Conservation (phyloP, 495 filamentous ascomycete species). For the Letharia columbiana region DNA sequence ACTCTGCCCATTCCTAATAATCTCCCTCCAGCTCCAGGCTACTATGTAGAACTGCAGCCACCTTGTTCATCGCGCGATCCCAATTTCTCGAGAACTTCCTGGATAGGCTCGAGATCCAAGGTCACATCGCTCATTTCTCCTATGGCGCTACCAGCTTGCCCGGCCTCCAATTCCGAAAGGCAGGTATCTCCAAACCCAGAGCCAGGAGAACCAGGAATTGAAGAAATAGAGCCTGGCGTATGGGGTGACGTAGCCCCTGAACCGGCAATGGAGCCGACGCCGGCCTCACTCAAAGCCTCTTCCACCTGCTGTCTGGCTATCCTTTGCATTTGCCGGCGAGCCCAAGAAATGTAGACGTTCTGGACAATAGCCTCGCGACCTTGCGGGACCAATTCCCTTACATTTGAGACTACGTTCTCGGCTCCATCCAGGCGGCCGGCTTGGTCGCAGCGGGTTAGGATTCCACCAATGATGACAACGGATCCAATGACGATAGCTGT, state of each 20-base stretch:
- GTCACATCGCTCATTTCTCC: neutral
- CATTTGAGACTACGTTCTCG: neutral
- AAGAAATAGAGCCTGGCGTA: neutral
- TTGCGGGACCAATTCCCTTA: neutral
- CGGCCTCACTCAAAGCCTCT: slow-evolving; percentile 4
- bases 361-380: slow-evolving; percentile 10
- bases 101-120: slow-evolving; percentile 3
- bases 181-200: neutral
- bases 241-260: neutral
- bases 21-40: neutral
- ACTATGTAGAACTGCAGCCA: neutral
- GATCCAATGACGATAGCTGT: slow-evolving; percentile 3
- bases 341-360: slow-evolving; percentile 5
- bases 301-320: slow-evolving; percentile 3
- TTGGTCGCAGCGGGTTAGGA: slow-evolving; percentile 13
- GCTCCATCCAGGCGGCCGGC: slow-evolving; percentile 13
- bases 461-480: neutral
- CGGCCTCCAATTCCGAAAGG: slow-evolving; percentile 1
- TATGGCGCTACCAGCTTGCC: neutral
- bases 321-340: neutral
- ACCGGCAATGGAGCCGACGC: neutral
- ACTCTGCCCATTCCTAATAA: neutral
- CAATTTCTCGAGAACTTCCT: slow-evolving; percentile 7
- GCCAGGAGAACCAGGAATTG: neutral
- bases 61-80: neutral